A percentile compares a stretch with the other conserved stretches of the same genome.
Evolutionary conservation across 148 eudicot genomes (phyloP).

Genomic region (Camellia sinensis): DNA sequence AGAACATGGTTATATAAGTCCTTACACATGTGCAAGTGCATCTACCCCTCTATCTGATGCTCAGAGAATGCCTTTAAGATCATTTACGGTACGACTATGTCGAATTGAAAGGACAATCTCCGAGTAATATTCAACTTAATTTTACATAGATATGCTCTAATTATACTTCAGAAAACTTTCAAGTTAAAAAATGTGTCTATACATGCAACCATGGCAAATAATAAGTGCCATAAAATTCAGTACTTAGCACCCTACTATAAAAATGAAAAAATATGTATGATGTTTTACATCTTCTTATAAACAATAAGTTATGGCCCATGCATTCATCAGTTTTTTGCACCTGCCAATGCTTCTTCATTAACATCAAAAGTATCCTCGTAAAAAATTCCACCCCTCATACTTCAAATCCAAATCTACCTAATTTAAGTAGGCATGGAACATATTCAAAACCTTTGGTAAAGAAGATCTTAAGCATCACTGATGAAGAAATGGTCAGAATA

Average conservation of each 20-base stretch:
- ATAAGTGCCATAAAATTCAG: too few relatives aligned
- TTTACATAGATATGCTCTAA: background rate
- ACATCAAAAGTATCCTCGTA: background rate
- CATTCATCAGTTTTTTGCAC: background rate
- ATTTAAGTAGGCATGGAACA: conserved; percentile 2
- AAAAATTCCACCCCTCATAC: background rate
- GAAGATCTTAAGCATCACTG: background rate
- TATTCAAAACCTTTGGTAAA: background rate
- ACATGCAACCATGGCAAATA: too few relatives aligned
- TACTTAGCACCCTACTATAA: background rate
- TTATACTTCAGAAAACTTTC: background rate
- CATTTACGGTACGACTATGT: background rate
- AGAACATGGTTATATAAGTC: conserved; percentile 33
- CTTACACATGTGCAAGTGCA: background rate
- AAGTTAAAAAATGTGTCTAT: background rate
- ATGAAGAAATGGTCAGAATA: background rate
- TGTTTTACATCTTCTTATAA: too few relatives aligned
- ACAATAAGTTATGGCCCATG: background rate
- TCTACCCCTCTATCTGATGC: background rate
- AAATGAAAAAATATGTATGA: too few relatives aligned
- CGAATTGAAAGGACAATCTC: background rate
- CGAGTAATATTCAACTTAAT: background rate
- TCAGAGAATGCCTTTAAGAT: background rate
- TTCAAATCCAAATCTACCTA: background rate
- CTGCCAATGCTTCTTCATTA: background rate